phyloP scores from a whole-genome alignment of 345 rosid genomes.

The Triadica sebifera region DNA sequence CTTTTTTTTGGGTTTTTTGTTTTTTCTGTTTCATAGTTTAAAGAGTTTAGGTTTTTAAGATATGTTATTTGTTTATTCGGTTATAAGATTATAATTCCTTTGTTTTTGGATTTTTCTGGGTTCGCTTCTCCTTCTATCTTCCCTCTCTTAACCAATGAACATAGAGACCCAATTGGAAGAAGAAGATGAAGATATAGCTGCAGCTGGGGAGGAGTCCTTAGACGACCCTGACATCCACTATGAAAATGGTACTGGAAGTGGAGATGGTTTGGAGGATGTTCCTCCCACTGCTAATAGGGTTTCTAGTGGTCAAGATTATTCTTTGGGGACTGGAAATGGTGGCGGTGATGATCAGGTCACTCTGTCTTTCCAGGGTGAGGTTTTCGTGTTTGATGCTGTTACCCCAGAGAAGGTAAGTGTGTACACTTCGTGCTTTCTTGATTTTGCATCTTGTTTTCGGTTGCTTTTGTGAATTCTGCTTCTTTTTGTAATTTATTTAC shows the following conservation, averaged over 20 bases:
- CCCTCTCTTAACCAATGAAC: too few relatives aligned
- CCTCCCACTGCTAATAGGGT: constrained; percentile 16
- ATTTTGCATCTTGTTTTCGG: constrained; percentile 12
- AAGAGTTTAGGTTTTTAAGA: background rate
- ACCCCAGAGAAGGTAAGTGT: constrained; percentile 41
- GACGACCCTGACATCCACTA: constrained; percentile 31
- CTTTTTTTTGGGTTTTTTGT: background rate
- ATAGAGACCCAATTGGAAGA: constrained; percentile 20
- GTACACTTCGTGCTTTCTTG: too few relatives aligned
- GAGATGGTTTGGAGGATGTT: constrained; percentile 23
- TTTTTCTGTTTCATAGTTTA: background rate
- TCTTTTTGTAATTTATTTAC: background rate
- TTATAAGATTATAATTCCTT: background rate
- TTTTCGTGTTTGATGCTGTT: constrained; percentile 48
- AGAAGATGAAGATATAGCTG: constrained; percentile 21
- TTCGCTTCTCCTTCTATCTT: background rate
- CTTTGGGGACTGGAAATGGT: constrained; percentile 20
- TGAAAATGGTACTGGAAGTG: constrained; percentile 23
- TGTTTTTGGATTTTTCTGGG: background rate
- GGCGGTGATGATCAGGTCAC: constrained; percentile 38
- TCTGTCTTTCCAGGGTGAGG: constrained; percentile 52
- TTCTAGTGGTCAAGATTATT: constrained; percentile 21
- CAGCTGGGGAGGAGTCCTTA: constrained; percentile 36
- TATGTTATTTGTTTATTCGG: background rate
- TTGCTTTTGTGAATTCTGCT: constrained; percentile 9